Evolutionary conservation across 768 basidiomycete species (phyloP).

Genomic region (Sporobolomyces roseus): DNA sequence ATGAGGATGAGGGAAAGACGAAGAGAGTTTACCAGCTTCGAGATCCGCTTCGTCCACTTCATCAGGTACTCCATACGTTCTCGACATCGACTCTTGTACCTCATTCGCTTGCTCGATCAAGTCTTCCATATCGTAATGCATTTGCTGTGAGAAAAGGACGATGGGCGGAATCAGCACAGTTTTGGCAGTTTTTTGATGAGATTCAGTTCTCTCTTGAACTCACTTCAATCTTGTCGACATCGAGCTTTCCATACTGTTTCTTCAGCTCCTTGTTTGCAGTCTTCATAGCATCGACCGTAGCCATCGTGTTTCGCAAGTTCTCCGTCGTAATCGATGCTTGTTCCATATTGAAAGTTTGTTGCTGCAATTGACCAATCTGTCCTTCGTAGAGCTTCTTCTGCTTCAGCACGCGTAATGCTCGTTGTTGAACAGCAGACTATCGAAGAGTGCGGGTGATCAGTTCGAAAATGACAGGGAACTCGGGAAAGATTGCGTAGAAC

Average conservation of each 20-base stretch:
- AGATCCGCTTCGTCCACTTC: slow-evolving; percentile 97
- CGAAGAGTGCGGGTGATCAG: background rate
- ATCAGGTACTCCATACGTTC: slow-evolving; percentile 94
- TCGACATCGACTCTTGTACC: slow-evolving; percentile 86
- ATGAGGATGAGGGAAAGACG: background rate
- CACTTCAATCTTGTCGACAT: slow-evolving; percentile 98
- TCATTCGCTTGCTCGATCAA: slow-evolving; percentile 95
- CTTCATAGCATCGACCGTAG: slow-evolving; percentile 94
- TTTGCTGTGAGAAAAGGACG: slow-evolving; percentile 56
- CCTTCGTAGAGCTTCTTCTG: slow-evolving; percentile 92
- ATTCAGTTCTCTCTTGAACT: background rate
- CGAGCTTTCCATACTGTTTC: slow-evolving; percentile 94
- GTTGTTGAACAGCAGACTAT: slow-evolving; percentile 84
- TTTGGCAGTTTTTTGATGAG: too few species aligned
- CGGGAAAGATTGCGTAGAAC: background rate
- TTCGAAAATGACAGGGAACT: background rate
- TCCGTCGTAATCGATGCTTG: slow-evolving; percentile 92
- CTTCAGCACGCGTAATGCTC: slow-evolving; percentile 86
- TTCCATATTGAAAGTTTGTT: slow-evolving; percentile 99
- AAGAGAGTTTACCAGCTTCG: slow-evolving; percentile 69
- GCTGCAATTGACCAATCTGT: slow-evolving; percentile 81
- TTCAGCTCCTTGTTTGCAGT: slow-evolving; percentile 90
- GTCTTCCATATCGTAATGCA: slow-evolving; percentile 98
- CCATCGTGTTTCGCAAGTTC: slow-evolving; percentile 97
- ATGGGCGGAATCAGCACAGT: background rate